Base-by-base conservation (phyloP, 192 early-diverging fungal genomes). In the Borealophlyctis nickersoniae region DNA sequence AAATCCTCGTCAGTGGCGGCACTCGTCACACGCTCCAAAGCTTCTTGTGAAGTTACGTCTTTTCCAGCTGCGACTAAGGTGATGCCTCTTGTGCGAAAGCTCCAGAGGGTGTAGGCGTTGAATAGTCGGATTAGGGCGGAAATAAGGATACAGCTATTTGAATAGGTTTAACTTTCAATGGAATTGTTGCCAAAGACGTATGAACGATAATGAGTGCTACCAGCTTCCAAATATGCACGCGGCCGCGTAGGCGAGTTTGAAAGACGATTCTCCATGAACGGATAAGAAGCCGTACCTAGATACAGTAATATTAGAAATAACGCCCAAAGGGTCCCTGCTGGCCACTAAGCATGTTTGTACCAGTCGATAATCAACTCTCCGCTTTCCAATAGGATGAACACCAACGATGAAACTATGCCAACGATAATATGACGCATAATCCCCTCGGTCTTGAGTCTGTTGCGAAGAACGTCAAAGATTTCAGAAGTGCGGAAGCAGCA, bases 1-100 rank as follows among this genome's bases (percentile, higher is more conserved):
- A 66, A 29, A 49, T 66, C 65, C 11, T 9, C 26, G 39, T 66
- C 65, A 39, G 22, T 49, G 23, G 54, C 31, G n/a, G 65, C 65
- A 33, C 58, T 48, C 56, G 34, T 19, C 36, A 66, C 51, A 2
- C 65, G n/a, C 1, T 39, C 39, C 33, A 66, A 19, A 9, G 65
- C 65, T 49, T 66, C 65, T 4, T 56, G 27, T 14, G 65, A 66
- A 11, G 65, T 58, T 26, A 48, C 31, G 24, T 58, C 48, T 14
- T 36, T 27, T 0, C 65, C 65, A 4, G 65, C 52, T 4, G 65
- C 65, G 22, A 66, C 48, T 14, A 66, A 39, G n/a, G 54, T 56
- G 56, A 66, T 49, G 36, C 65, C 65, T 23, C 26, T n/a, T 4
- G 27, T 45, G n/a, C 65, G 65, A 27, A 58, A 56, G 32, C 30